Evolutionary conservation across 2,329 filamentous ascomycete genomes (phyloP), one percentile per base, ranked within the genome.

Genomic region (Colletotrichum musae): DNA sequence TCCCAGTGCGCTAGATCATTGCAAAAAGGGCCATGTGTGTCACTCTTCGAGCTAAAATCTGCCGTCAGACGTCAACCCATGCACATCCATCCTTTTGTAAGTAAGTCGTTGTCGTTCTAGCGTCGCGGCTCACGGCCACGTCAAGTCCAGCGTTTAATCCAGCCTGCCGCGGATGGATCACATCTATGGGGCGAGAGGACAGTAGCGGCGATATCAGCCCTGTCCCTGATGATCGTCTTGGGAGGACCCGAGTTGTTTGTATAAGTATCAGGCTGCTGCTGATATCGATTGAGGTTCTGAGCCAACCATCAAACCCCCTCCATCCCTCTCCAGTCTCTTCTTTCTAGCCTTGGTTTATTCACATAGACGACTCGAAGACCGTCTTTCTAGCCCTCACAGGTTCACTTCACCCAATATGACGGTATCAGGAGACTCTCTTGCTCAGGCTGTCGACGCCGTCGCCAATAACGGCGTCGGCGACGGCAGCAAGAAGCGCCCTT

Each of bases 401-500:
- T 16, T 15, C 18, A 4, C 13, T n/a, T 28, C 28, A 16, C n/a
- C 36, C 32, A 36, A 36, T 10, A 69, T 69, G 66, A 61, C 62
- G 18, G 45, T 66, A 18, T 57, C 62, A 28, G 50, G 28, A 41
- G 66, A 66, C 6, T 28, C 51, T 7, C 1, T 58, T 5, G 58
- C 39, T 21, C 26, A 53, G n/a, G 48, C 58, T 12, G 26, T 54
- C 39, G 52, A 70, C 36, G 59, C 28, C 5, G 53, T 36, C 10
- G 43, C 58, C 50, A 52, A 28, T 9, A 53, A 52, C 10, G 68
- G 65, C 21, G 58, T 62, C 47, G 16, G 59, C 32, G 59, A 64
- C 1, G 68, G 68, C 61, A 66, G 50, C 57, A 63, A 68, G 21
- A 75, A 72, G 45, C 66, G 66, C 0, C 79, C 79, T 3, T 70